Evolutionary conservation across 1,284 basidiomycete genomes (phyloP), one percentile per base, ranked within the genome.

Genomic region (Amylostereum areolatum): DNA sequence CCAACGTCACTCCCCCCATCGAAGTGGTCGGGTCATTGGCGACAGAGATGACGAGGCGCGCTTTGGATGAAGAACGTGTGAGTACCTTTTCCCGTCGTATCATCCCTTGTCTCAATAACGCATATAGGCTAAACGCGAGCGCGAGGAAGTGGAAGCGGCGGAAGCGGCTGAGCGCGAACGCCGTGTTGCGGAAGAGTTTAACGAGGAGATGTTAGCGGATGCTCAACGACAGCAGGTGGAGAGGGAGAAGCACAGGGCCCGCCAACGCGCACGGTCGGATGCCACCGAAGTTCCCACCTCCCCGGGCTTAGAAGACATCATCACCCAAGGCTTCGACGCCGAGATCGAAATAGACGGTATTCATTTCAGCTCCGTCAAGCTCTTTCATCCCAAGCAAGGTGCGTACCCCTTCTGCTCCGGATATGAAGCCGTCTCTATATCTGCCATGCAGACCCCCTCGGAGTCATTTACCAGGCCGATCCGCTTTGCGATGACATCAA

Each of bases 301-400:
- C 18, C 55, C 58, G 11, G 58, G 54, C 5, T 62, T 66, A 12
- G 70, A 70, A 8, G 78, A 82, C 33, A 79, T 75, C 1, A 70
- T 76, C 43, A 80, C 75, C 0, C 84, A 87, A 65, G 70, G 77
- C 1, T 89, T 89, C 60, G 64, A 67, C 4, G 54, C 65, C 9
- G 75, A 80, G 43, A 71, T 89, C 33, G 73, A 75, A 30, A 73
- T 83, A 48, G 72, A 75, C 34, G 83, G 77, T 1, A 68, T 82
- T 18, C 62, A 59, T 8, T 90, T 89, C 58, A 72, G 66, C 54
- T 70, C 75, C 1, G 85, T 91, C 43, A 83, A 78, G 59, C 67
- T 88, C 41, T 88, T 83, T 57, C 83, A 86, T 62, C 81, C 84
- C 9, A 70, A 73, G 29, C 70, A 73, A 66, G 82, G 85, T 85